phyloP scores from a whole-genome alignment of 495 filamentous ascomycete genomes.

The Xanthoparmelia taractica region DNA sequence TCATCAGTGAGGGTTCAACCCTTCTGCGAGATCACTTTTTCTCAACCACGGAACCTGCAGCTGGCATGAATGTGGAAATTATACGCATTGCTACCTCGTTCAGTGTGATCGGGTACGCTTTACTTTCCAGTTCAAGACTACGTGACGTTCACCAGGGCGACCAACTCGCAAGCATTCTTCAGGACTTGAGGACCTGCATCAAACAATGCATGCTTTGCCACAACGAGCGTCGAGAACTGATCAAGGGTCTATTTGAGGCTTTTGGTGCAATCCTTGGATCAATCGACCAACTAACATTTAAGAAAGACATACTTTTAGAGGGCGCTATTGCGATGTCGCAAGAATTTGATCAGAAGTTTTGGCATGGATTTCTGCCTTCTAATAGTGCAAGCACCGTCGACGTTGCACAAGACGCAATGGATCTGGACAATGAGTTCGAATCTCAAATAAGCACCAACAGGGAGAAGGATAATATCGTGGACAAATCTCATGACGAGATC shows the following conservation, averaged over 20 bases:
- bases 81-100: conserved; percentile 25
- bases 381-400: not conserved
- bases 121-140: conserved; percentile 11
- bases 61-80: conserved; percentile 19
- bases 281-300: conserved; percentile 5
- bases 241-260: conserved; percentile 32
- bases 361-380: conserved; percentile 6
- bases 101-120: conserved; percentile 18
- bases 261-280: conserved; percentile 30
- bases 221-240: conserved; percentile 23
- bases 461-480: conserved; percentile 26
- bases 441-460: conserved; percentile 44
- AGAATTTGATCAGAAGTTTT: conserved; percentile 19
- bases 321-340: conserved; percentile 17
- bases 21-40: conserved; percentile 14
- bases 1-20: conserved; percentile 11
- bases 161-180: conserved; percentile 16
- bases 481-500: conserved; percentile 42
- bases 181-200: conserved; percentile 12
- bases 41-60: not conserved
- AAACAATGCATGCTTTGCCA: conserved; percentile 16
- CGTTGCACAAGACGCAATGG: conserved; percentile 56
- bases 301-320: conserved; percentile 9
- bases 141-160: not conserved
- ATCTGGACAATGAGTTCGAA: conserved; percentile 66